Conservation (phyloP, 768 basidiomycete species). For the Boletus huronensis region DNA sequence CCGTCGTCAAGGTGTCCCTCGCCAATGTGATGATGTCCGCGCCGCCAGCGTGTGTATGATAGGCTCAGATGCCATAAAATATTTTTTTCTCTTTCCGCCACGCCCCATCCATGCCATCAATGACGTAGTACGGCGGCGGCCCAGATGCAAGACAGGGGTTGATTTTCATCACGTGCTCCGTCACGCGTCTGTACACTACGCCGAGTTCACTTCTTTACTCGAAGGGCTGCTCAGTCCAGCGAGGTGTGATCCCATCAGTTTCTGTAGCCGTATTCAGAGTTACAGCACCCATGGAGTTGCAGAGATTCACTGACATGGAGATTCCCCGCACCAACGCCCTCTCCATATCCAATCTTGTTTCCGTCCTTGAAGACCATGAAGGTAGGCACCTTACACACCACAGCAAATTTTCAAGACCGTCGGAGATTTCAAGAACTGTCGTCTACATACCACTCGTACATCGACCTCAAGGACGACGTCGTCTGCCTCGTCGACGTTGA, state of each 20-base stretch:
- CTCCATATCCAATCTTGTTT: conserved; percentile 22
- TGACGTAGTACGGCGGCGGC: not conserved
- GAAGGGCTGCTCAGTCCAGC: not conserved
- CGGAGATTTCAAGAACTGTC: too few species aligned
- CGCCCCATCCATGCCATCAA: not conserved
- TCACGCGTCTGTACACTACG: not conserved
- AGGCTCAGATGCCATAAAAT: too few species aligned
- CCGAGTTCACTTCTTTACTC: not conserved
- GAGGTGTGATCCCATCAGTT: conserved; percentile 20
- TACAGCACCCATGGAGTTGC: not conserved
- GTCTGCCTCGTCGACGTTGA: conserved; percentile 61
- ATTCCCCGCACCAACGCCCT: conserved; percentile 26
- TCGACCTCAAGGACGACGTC: conserved; percentile 56
- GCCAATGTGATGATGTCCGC: not conserved
- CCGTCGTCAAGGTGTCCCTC: not conserved
- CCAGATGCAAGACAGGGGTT: conserved; percentile 3
- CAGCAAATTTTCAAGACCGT: too few species aligned
- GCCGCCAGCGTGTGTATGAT: too few species aligned
- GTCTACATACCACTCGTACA: conserved; percentile 52
- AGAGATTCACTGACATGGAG: conserved; percentile 22
- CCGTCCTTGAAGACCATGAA: conserved; percentile 32
- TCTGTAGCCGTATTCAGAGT: conserved; percentile 12
- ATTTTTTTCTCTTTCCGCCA: not conserved
- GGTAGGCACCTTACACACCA: conserved; percentile 23
- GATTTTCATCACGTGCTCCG: conserved; percentile 15